Evolutionary conservation across 176 grass and related monocot genomes (phyloP).

Genomic region (Chrysopogon serrulatus): DNA sequence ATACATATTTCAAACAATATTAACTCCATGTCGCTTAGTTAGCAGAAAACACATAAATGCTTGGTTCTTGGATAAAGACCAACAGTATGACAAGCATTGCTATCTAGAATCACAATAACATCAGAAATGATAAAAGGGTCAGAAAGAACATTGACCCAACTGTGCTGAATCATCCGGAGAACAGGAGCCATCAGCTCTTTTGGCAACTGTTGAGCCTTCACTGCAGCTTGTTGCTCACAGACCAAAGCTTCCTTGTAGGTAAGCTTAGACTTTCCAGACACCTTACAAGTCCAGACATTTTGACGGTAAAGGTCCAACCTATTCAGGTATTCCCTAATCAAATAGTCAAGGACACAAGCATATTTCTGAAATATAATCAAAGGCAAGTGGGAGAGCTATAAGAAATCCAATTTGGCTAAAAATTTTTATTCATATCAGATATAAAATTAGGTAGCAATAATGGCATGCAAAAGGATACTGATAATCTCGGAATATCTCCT

Average conservation of each 20-base stretch:
- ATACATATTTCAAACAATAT: not conserved
- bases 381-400: slow-evolving; percentile 1
- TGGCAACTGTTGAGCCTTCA: slow-evolving; percentile 76
- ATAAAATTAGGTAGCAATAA: slow-evolving; percentile 19
- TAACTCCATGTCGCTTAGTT: not conserved
- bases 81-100: not conserved
- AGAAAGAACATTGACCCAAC: slow-evolving; percentile 46
- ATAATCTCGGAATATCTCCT: slow-evolving; percentile 84
- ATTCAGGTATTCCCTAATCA: slow-evolving; percentile 74
- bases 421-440: not conserved
- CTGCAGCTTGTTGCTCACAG: slow-evolving; percentile 59
- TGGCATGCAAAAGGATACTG: slow-evolving; percentile 71
- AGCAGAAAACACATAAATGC: slow-evolving; percentile 19
- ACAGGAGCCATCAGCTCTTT: slow-evolving; percentile 60
- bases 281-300: slow-evolving; percentile 79
- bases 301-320: slow-evolving; percentile 71
- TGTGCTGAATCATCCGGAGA: slow-evolving; percentile 78
- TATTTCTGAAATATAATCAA: slow-evolving; percentile 17
- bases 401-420: not conserved
- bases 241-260: slow-evolving; percentile 93
- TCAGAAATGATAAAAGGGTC: slow-evolving; percentile 7
- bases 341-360: slow-evolving; percentile 53
- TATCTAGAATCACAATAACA: slow-evolving; percentile 2
- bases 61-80: not conserved
- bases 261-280: slow-evolving; percentile 79